Percentiles rank a stretch among this genome's conserved stretches.
Evolutionary conservation across 2,329 filamentous ascomycete species (phyloP).

Genomic region (Setomelanomma holmii): DNA sequence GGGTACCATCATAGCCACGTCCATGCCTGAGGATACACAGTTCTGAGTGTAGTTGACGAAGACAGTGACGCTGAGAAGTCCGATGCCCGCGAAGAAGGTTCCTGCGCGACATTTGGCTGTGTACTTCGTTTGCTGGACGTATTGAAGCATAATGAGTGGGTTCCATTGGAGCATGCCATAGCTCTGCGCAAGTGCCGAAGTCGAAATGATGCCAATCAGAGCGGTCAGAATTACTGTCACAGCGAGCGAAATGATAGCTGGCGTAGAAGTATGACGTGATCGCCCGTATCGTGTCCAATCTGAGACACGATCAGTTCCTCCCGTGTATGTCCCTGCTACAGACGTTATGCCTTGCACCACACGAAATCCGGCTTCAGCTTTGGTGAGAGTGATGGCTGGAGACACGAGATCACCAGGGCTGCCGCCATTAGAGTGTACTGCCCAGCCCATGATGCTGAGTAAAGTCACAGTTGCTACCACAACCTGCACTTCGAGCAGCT

Average conservation of each 20-base stretch:
- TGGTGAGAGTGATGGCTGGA: conserved; percentile 14
- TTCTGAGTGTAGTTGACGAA: conserved; percentile 35
- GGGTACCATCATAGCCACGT: conserved; percentile 31
- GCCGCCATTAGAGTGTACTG: conserved; percentile 13
- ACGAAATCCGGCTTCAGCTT: conserved; percentile 16
- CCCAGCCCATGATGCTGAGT: conserved; percentile 18
- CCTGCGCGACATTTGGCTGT: conserved; percentile 28
- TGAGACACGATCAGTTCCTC: conserved; percentile 15
- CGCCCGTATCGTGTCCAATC: conserved; percentile 21
- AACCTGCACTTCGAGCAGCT: conserved; percentile 17
- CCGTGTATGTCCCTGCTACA: conserved; percentile 17
- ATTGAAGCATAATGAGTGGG: conserved; percentile 28
- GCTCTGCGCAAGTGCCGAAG: conserved; percentile 24
- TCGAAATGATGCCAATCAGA: conserved; percentile 21
- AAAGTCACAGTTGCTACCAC: conserved; percentile 11
- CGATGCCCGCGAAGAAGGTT: conserved; percentile 38
- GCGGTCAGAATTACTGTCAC: conserved; percentile 20
- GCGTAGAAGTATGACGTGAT: conserved; percentile 12
- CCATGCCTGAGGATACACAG: conserved; percentile 34
- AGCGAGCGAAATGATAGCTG: conserved; percentile 10
- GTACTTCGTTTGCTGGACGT: conserved; percentile 23
- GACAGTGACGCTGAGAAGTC: conserved; percentile 29
- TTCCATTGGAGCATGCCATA: conserved; percentile 33
- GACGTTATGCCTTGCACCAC: conserved; percentile 12
- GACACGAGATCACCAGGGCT: conserved; percentile 17